phyloP scores from a whole-genome alignment of 495 filamentous ascomycete genomes.

The Neurospora hispaniola region DNA sequence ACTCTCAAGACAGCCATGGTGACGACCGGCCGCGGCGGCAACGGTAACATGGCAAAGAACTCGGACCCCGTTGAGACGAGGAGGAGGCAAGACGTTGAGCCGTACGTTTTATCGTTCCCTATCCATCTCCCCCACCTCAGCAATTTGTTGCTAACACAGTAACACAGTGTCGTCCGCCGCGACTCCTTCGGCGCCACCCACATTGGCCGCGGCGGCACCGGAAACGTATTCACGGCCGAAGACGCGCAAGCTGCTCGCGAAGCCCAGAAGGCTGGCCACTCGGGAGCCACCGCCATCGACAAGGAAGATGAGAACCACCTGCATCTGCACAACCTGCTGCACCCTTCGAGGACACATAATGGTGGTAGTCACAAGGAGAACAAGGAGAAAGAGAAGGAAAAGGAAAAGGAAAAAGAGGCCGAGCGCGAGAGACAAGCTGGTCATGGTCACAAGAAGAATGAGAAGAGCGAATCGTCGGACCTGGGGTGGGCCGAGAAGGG shows the following conservation, averaged over 20 bases:
- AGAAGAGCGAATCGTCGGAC: conserved; percentile 33
- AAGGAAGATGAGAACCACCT: background rate
- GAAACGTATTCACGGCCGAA: conserved; percentile 40
- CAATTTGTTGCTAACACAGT: background rate
- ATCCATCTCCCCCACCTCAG: conserved; percentile 1
- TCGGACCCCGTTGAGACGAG: conserved; percentile 62
- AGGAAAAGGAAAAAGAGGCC: conserved; percentile 5
- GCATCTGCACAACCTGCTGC: conserved; percentile 2
- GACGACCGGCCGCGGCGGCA: conserved; percentile 60
- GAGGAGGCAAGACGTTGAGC: conserved; percentile 68
- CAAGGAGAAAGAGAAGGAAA: conserved; percentile 3
- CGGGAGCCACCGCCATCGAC: background rate
- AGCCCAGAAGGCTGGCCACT: conserved; percentile 22
- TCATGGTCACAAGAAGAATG: conserved; percentile 13
- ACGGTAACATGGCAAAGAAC: conserved; percentile 63
- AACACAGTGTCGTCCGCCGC: conserved; percentile 27
- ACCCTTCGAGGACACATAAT: background rate
- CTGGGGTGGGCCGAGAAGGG: conserved; percentile 42
- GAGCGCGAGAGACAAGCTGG: conserved; percentile 4
- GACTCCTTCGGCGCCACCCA: conserved; percentile 29
- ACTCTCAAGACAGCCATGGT: conserved; percentile 71
- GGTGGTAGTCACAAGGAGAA: background rate
- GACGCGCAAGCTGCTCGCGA: conserved; percentile 26
- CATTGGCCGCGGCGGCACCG: conserved; percentile 46
- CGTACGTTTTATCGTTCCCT: conserved; percentile 26